Conservation (phyloP, 129 eudicot genomes). For the Flaveria linearis region DNA sequence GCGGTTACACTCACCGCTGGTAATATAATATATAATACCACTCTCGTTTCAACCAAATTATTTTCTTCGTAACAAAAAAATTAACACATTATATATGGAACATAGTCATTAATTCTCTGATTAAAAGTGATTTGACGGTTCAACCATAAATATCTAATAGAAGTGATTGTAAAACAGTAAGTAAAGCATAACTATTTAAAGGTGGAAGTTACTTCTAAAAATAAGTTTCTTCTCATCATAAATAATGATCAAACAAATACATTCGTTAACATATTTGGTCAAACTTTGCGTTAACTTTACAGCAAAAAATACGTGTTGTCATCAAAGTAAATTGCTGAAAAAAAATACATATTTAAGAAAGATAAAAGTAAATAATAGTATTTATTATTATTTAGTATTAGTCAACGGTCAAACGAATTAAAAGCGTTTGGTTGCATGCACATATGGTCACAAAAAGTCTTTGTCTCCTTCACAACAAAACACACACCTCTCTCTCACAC, state of each 20-base stretch:
- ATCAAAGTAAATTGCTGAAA: background rate
- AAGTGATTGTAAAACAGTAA: too few species aligned
- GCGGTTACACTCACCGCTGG: too few species aligned
- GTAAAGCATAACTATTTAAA: too few species aligned
- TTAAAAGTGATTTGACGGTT: too few species aligned
- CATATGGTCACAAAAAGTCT: slow-evolving; percentile 39
- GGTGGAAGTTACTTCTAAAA: too few species aligned
- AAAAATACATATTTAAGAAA: background rate
- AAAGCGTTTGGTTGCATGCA: slow-evolving; percentile 42
- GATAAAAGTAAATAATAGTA: background rate
- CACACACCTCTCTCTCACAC: slow-evolving; percentile 11
- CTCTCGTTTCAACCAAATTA: too few species aligned
- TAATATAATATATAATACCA: too few species aligned
- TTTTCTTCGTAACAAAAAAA: too few species aligned
- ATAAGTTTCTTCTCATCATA: background rate
- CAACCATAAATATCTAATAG: too few species aligned
- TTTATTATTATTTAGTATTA: background rate
- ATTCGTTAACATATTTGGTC: background rate
- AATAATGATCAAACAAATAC: background rate
- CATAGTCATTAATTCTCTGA: too few species aligned
- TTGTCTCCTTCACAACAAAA: slow-evolving; percentile 39
- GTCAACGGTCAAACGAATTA: slow-evolving; percentile 45
- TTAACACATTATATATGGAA: too few species aligned
- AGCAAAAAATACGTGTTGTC: background rate
- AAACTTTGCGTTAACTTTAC: background rate